Percentiles rank a stretch among this genome's conserved stretches.
Evolutionary conservation across 306 rosid genomes (phyloP).

Genomic region (Heteromeles arbutifolia): DNA sequence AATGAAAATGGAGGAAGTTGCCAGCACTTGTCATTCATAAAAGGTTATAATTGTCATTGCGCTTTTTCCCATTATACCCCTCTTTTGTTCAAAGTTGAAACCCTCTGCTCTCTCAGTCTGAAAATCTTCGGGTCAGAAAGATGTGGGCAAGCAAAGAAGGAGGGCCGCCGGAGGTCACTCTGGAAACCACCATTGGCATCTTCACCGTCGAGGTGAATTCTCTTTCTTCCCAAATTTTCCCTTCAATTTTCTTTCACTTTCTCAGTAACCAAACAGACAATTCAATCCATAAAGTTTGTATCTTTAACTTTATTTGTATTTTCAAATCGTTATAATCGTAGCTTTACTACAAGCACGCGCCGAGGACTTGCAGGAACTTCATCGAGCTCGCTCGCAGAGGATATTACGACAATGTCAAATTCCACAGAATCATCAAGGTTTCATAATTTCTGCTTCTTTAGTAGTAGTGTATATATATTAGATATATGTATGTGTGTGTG

Average conservation of each 20-base stretch:
- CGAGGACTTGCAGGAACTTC: slow-evolving; percentile 94
- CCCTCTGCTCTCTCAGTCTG: background rate
- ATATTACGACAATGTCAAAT: slow-evolving; percentile 83
- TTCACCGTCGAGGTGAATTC: slow-evolving; percentile 69
- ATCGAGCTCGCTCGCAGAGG: slow-evolving; percentile 89
- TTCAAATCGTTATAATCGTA: slow-evolving; percentile 10
- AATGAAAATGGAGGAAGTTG: too few relatives aligned
- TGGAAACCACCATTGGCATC: slow-evolving; percentile 94
- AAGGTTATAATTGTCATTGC: too few relatives aligned
- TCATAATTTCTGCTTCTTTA: background rate
- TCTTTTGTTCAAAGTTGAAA: background rate
- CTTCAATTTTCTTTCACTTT: background rate
- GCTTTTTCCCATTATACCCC: background rate
- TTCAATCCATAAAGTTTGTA: background rate
- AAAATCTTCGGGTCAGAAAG: background rate
- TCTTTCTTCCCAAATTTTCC: background rate
- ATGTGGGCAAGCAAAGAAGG: slow-evolving; percentile 97
- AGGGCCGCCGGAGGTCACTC: slow-evolving; percentile 87
- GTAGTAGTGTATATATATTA: background rate
- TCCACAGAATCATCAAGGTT: slow-evolving; percentile 97
- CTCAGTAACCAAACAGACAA: background rate
- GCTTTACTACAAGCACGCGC: slow-evolving; percentile 90
- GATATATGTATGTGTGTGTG: too few relatives aligned
- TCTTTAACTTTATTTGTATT: background rate
- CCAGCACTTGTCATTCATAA: too few relatives aligned